phyloP scores from a whole-genome alignment of 148 eudicot species.

The Rhododendron simsii region DNA sequence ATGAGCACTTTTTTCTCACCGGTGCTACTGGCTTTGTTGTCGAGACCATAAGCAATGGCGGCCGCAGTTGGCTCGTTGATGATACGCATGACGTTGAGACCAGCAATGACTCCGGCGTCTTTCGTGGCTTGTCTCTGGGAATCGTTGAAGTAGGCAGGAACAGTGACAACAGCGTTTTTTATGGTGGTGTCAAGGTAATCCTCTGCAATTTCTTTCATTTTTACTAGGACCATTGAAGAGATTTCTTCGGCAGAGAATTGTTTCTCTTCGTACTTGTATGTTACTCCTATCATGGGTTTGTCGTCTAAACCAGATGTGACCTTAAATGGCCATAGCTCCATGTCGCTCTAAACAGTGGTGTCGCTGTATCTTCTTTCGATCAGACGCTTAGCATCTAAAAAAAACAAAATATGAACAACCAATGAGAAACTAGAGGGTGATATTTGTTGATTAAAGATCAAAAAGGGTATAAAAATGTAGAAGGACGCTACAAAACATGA shows the following conservation, averaged over 20 bases:
- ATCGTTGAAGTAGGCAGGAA: background rate
- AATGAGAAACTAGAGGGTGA: background rate
- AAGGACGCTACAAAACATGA: background rate
- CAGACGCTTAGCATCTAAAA: conserved; percentile 2
- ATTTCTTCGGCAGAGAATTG: conserved; percentile 3
- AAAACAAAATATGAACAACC: background rate
- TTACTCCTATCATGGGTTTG: background rate
- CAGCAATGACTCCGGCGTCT: background rate
- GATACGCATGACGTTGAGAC: background rate
- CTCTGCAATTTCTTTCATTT: background rate
- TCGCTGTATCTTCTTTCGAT: background rate
- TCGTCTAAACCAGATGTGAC: background rate
- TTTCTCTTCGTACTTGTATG: background rate
- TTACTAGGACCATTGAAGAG: background rate
- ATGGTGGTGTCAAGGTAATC: background rate
- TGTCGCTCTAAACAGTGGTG: background rate
- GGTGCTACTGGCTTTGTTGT: background rate
- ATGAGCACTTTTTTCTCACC: background rate
- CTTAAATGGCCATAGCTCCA: background rate
- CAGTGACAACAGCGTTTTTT: background rate
- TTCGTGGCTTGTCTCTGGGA: background rate
- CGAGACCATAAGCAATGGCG: background rate
- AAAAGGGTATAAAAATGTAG: background rate
- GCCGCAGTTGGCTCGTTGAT: background rate
- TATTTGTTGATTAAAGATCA: background rate